Conservation (phyloP, 371 early-diverging fungal species). For the Mucor sp. region DNA sequence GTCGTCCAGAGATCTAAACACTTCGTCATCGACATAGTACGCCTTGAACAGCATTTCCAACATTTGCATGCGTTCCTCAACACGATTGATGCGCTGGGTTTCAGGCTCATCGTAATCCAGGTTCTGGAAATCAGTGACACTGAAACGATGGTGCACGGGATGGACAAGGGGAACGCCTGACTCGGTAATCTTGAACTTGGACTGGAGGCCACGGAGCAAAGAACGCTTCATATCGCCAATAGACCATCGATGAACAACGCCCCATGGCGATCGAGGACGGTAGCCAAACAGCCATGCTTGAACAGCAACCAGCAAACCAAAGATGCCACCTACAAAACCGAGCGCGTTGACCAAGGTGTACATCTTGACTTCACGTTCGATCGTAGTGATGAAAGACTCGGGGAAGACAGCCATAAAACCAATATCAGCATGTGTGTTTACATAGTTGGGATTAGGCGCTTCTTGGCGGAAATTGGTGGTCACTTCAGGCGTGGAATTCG, state of each 20-base stretch:
- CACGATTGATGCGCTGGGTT: conserved; percentile 33
- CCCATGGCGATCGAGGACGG: conserved; percentile 54
- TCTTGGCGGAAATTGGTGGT: conserved; percentile 41
- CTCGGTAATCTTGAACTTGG: conserved; percentile 43
- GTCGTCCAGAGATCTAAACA: conserved; percentile 49
- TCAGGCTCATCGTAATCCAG: conserved; percentile 28
- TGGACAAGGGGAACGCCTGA: conserved; percentile 48
- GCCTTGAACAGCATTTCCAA: conserved; percentile 38
- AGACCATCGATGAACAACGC: conserved; percentile 55
- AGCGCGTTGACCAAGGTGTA: conserved; percentile 52
- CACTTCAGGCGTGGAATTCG: conserved; percentile 43
- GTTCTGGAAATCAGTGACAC: conserved; percentile 30
- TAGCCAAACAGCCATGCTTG: conserved; percentile 54
- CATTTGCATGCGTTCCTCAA: conserved; percentile 39
- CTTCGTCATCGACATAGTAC: conserved; percentile 40
- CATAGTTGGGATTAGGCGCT: conserved; percentile 43
- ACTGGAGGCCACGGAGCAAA: conserved; percentile 38
- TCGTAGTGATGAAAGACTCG: conserved; percentile 15
- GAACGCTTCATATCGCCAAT: conserved; percentile 47
- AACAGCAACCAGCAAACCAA: conserved; percentile 42
- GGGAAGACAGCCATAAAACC: conserved; percentile 40
- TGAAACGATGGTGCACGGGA: conserved; percentile 51
- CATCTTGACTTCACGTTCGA: conserved; percentile 49
- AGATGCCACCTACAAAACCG: conserved; percentile 54
- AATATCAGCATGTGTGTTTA: conserved; percentile 28